A percentile compares a stretch with the other conserved stretches of the same genome.
Conservation (phyloP, 2,329 filamentous ascomycete genomes). For the Aspergillus uvarum region DNA sequence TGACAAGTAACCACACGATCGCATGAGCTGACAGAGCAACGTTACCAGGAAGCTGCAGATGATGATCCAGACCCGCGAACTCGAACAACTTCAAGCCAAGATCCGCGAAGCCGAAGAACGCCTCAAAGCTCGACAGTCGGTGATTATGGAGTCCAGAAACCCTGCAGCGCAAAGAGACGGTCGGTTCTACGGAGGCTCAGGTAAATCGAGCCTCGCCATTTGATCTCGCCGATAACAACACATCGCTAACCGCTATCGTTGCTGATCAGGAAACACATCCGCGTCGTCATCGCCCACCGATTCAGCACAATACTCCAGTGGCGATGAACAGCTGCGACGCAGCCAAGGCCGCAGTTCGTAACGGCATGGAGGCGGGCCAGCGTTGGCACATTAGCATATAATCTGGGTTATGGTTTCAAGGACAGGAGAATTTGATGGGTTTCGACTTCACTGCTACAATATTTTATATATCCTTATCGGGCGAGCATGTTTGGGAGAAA, state of each 20-base stretch:
- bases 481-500: slow-evolving; percentile 19
- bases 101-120: slow-evolving; percentile 83
- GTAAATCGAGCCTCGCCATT: slow-evolving; percentile 17
- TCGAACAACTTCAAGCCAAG: slow-evolving; percentile 80
- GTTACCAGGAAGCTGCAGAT: slow-evolving; percentile 72
- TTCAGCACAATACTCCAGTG: slow-evolving; percentile 23
- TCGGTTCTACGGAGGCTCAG: slow-evolving; percentile 21
- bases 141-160: slow-evolving; percentile 15
- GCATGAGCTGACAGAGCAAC: slow-evolving; percentile 6
- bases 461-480: slow-evolving; percentile 16
- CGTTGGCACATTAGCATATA: slow-evolving; percentile 16
- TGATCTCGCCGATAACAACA: not conserved
- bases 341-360: slow-evolving; percentile 19
- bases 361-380: slow-evolving; percentile 10
- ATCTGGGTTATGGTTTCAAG: slow-evolving; percentile 17
- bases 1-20: not conserved
- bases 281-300: slow-evolving; percentile 24
- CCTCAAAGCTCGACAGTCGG: slow-evolving; percentile 51
- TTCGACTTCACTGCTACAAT: slow-evolving; percentile 16
- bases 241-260: slow-evolving; percentile 14
- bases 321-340: slow-evolving; percentile 26
- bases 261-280: slow-evolving; percentile 15
- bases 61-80: slow-evolving; percentile 70
- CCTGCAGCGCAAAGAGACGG: slow-evolving; percentile 17
- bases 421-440: slow-evolving; percentile 13